A percentile compares a stretch with the other conserved stretches of the same genome.
Evolutionary conservation across 768 basidiomycete genomes (phyloP).

Genomic region (Leccinum longicurvipes): DNA sequence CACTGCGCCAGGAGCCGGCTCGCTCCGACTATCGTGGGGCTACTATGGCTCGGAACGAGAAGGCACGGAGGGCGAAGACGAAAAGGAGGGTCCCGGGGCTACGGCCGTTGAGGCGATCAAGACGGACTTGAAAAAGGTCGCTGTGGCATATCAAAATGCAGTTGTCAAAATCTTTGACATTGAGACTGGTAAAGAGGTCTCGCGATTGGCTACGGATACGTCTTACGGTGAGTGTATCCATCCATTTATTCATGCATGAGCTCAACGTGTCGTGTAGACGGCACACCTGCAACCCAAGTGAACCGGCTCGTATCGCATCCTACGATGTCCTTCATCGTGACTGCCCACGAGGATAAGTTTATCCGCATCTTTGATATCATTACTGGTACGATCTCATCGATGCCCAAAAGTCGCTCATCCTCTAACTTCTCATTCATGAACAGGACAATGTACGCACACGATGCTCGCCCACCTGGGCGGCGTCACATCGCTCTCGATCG

Average conservation of each 20-base stretch:
- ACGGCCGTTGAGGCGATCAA: conserved; percentile 83
- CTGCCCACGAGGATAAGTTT: conserved; percentile 91
- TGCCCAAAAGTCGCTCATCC: background rate
- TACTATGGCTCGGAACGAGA: conserved; percentile 62
- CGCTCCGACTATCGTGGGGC: conserved; percentile 75
- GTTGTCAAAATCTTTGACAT: conserved; percentile 89
- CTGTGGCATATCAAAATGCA: conserved; percentile 87
- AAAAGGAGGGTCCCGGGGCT: conserved; percentile 56
- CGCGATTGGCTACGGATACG: conserved; percentile 56
- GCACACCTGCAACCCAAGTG: conserved; percentile 71
- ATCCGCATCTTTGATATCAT: conserved; percentile 85
- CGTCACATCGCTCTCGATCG: conserved; percentile 87
- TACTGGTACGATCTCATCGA: conserved; percentile 53
- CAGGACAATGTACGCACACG: conserved; percentile 84
- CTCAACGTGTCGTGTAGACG: conserved; percentile 46
- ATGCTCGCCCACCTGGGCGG: conserved; percentile 90
- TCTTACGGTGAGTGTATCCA: conserved; percentile 46
- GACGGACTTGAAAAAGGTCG: conserved; percentile 78
- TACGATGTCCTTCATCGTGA: conserved; percentile 81
- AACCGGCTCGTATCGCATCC: conserved; percentile 89
- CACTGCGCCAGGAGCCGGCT: conserved; percentile 55
- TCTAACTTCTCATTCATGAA: conserved; percentile 4
- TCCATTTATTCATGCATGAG: conserved; percentile 2
- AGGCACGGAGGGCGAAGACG: conserved; percentile 37
- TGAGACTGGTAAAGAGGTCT: conserved; percentile 78